Percentiles rank a stretch among this genome's conserved stretches.
Evolutionary conservation across 2,329 filamentous ascomycete genomes (phyloP).

Genomic region (Penicillium sp.): DNA sequence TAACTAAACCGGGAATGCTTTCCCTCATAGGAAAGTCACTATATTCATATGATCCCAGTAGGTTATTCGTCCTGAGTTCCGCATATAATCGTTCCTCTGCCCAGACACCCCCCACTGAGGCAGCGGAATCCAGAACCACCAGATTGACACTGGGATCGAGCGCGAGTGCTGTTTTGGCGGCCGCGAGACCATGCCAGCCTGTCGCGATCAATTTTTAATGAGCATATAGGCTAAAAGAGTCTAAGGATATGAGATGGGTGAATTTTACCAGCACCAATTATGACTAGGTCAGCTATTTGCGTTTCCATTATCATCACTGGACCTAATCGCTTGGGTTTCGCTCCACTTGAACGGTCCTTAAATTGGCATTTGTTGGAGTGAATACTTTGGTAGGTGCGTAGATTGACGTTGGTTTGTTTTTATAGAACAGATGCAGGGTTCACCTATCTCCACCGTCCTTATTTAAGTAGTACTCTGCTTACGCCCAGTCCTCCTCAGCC

Average conservation of each 20-base stretch:
- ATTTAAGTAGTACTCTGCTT: constrained; percentile 3
- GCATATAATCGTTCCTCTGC: constrained; percentile 64
- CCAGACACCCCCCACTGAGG: constrained; percentile 68
- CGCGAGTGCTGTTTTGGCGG: constrained; percentile 62
- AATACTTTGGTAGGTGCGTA: not conserved
- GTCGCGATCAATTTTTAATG: constrained; percentile 1
- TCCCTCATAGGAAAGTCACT: constrained; percentile 69
- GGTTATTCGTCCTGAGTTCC: constrained; percentile 70
- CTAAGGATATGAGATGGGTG: not conserved
- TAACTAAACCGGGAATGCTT: constrained; percentile 47
- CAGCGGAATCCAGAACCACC: constrained; percentile 58
- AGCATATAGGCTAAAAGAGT: constrained; percentile 3
- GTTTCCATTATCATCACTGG: constrained; percentile 3
- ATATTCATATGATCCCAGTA: constrained; percentile 70
- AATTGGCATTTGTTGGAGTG: not conserved
- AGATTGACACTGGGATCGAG: constrained; percentile 59
- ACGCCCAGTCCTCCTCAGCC: not conserved
- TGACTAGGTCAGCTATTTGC: not conserved
- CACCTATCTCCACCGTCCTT: not conserved
- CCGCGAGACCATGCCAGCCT: constrained; percentile 58
- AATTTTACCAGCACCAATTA: constrained; percentile 7
- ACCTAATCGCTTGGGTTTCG: not conserved
- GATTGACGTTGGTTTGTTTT: not conserved
- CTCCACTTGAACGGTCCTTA: not conserved
- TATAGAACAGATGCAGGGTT: constrained; percentile 2